Percentiles rank a stretch among this genome's conserved stretches.
phyloP scores from a whole-genome alignment of 2,329 filamentous ascomycete genomes.

The Juglanconis juglandina region DNA sequence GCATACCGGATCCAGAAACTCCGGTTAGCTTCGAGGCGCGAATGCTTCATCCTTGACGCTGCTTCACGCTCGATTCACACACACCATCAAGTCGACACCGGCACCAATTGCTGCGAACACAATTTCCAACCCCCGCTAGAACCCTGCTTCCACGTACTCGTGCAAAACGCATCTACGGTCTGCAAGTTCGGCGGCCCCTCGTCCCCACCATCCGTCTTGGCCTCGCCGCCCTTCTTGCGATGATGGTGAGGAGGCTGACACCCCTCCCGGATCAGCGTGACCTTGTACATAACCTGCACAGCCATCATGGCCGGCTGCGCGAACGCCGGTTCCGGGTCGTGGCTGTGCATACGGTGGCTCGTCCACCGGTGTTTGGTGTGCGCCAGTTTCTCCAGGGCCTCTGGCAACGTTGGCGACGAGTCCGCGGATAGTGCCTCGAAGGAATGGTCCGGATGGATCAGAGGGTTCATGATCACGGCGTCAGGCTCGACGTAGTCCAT shows the following conservation, averaged over 20 bases:
- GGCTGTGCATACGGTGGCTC: constrained; percentile 10
- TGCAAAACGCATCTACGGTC: constrained; percentile 9
- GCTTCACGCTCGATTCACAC: not conserved
- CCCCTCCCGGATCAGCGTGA: constrained; percentile 7
- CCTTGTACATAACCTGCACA: constrained; percentile 15
- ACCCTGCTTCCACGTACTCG: constrained; percentile 16
- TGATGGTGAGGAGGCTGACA: not conserved
- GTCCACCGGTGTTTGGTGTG: constrained; percentile 5
- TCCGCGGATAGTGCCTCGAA: constrained; percentile 5
- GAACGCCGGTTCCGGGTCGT: constrained; percentile 6
- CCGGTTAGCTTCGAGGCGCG: too few species aligned
- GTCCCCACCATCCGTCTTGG: not conserved
- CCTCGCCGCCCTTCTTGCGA: not conserved
- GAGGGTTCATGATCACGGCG: constrained; percentile 14
- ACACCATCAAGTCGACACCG: not conserved
- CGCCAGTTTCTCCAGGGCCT: constrained; percentile 10
- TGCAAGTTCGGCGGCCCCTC: not conserved
- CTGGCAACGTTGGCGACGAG: constrained; percentile 2
- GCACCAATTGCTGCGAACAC: constrained; percentile 9
- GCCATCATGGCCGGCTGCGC: constrained; percentile 14
- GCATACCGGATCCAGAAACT: too few species aligned
- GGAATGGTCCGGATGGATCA: constrained; percentile 10
- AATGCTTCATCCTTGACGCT: too few species aligned
- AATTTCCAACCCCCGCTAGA: constrained; percentile 14
- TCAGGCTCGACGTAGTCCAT: constrained; percentile 7